These are phyloP conservation scores for Macrophomina phaseolina DNA, from an alignment of 2,329 filamentous ascomycete genomes.

Conservation along the genomic window DNA sequence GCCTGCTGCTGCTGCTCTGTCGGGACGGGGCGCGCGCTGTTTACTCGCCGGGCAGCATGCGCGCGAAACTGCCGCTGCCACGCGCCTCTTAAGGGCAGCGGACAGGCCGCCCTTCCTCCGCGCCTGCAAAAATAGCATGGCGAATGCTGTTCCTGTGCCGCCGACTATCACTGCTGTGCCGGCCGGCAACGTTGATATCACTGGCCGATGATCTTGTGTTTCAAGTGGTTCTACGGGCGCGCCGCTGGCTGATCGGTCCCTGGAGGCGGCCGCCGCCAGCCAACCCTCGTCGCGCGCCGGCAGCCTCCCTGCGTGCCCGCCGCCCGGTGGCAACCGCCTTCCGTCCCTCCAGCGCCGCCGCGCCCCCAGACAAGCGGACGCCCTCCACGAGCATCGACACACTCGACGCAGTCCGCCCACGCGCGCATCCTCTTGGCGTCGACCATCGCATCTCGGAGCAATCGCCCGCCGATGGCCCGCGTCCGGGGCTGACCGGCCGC, in stretches of 20 bases:
- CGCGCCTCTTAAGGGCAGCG: background rate
- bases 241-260: conserved; percentile 24
- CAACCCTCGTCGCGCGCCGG: conserved; percentile 8
- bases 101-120: background rate
- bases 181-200: conserved; percentile 20
- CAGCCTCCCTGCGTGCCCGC: conserved; percentile 10
- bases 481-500: conserved; percentile 3
- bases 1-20: background rate
- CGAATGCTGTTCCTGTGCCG: conserved; percentile 23
- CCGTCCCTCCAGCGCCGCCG: background rate
- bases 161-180: conserved; percentile 20
- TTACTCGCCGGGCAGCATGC: background rate
- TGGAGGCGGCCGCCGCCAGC: conserved; percentile 11
- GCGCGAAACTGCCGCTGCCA: background rate
- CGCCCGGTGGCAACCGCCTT: conserved; percentile 3
- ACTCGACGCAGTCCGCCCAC: conserved; percentile 7
- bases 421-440: conserved; percentile 15
- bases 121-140: conserved; percentile 22
- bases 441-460: conserved; percentile 23
- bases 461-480: conserved; percentile 20
- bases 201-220: conserved; percentile 21
- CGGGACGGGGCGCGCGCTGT: conserved; percentile 16
- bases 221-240: conserved; percentile 25
- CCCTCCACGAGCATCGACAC: conserved; percentile 4
- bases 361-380: background rate